Evolutionary conservation across 2,329 filamentous ascomycete genomes (phyloP).

Genomic region (Xylariomycetidae sp.): DNA sequence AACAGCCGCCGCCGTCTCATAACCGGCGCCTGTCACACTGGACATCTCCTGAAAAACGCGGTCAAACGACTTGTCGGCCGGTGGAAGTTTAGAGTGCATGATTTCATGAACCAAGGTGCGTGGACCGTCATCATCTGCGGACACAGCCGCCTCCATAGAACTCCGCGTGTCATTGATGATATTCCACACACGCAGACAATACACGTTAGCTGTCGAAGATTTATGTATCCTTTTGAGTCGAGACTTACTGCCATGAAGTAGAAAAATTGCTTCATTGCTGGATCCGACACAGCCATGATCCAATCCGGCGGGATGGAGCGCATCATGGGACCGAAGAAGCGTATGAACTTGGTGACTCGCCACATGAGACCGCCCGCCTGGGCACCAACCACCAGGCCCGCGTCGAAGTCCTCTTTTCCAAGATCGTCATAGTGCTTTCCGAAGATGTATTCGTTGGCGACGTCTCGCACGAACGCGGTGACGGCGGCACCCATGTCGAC

Average conservation of each 20-base stretch:
- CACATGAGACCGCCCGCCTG: conserved; percentile 10
- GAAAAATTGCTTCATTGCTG: conserved; percentile 10
- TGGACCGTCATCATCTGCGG: conserved; percentile 9
- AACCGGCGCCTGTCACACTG: conserved; percentile 9
- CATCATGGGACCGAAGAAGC: conserved; percentile 12
- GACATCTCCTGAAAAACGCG: conserved; percentile 12
- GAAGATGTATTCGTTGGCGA: conserved; percentile 10
- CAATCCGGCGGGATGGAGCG: conserved; percentile 9
- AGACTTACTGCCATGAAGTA: conserved; percentile 12
- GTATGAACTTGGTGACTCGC: conserved; percentile 13
- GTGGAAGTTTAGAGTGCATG: conserved; percentile 14
- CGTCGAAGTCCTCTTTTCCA: conserved; percentile 4
- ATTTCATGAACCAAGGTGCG: conserved; percentile 16
- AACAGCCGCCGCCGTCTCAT: conserved; percentile 3
- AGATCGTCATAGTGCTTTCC: conserved; percentile 11
- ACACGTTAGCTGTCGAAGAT: no score
- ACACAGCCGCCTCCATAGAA: conserved; percentile 10
- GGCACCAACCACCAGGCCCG: neutral
- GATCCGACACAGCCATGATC: conserved; percentile 12
- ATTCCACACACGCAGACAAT: conserved; percentile 4
- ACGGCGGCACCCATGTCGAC: conserved; percentile 11
- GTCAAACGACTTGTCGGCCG: conserved; percentile 12
- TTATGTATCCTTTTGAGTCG: no score
- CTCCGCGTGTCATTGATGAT: conserved; percentile 12
- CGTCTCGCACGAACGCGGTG: conserved; percentile 10